Evolutionary conservation across 1,284 basidiomycete species (phyloP), one percentile per base, ranked within the genome.

Genomic region (Singerocomus inundabilis): DNA sequence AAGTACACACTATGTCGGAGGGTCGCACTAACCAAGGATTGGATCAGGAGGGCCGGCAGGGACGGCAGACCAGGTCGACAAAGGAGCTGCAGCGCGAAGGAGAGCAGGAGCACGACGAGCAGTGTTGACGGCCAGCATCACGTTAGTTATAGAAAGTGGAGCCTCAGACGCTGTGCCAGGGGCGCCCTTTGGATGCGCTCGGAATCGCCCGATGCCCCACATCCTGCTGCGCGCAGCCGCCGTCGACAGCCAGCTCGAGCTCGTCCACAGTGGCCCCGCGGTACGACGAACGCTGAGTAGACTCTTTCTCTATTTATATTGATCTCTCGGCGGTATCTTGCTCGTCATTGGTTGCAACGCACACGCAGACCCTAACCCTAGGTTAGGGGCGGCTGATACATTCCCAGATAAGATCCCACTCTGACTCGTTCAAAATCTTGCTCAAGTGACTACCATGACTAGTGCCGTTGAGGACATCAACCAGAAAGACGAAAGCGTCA

Each of bases 21-120:
- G 13, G 18, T 30, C 2, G 41, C 45, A 54, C 56, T 52, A 59
- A 92, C 93, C 93, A 48, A 97, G 86, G 76, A 97, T 97, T 46
- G 93, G 82, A 71, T 97, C 93, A 31, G 94, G 93, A 58, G 93
- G 93, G 41, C 94, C 93, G 30, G 88, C 86, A 51, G 85, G 82
- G 53, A 97, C 92, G 55, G 80, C 72, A 35, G 88, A 81, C 93
- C 93, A 97, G 34, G 82, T 84, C 30, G 90, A 93, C 55, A 85
- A 62, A 29, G 72, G 64, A 46, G 78, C 70, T 52, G 68, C 60
- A 53, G 68, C 57, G 56, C 72, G 61, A 56, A 63, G 60, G 53
- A 71, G 53, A 40, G 62, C 61, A 44, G 57, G 66, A 57, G 70
- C 62, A 47, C 79, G 79, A 66, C 80, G 80, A 50, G 69, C 66